These are phyloP conservation scores for Penicillium lividum DNA, from an alignment of 495 filamentous ascomycete genomes.

Conservation along the genomic window DNA sequence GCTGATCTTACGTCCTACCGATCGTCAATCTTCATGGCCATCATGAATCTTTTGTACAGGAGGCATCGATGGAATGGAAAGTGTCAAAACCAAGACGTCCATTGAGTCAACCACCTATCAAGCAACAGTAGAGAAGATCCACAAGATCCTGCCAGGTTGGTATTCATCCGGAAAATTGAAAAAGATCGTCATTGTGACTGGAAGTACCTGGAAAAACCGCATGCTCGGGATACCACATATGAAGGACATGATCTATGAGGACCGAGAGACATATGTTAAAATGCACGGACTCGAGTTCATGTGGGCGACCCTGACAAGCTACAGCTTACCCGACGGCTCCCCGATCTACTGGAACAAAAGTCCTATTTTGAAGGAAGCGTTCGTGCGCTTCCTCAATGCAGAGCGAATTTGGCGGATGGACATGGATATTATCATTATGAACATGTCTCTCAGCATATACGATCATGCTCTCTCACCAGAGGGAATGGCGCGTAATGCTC, in stretches of 20 bases:
- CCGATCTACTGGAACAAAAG: constrained; percentile 19
- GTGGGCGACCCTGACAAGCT: constrained; percentile 19
- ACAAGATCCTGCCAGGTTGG: neutral
- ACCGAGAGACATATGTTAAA: constrained; percentile 17
- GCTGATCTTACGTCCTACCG: neutral
- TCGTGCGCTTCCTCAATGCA: constrained; percentile 9
- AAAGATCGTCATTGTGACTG: constrained; percentile 19
- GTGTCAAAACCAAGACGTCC: neutral
- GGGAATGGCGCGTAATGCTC: constrained; percentile 7
- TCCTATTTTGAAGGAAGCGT: constrained; percentile 8
- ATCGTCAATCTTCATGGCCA: neutral
- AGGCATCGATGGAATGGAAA: neutral
- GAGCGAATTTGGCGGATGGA: constrained; percentile 16
- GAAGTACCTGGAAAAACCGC: constrained; percentile 13
- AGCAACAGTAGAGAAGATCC: neutral
- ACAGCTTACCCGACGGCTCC: constrained; percentile 9
- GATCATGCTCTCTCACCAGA: constrained; percentile 11
- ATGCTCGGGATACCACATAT: constrained; percentile 19
- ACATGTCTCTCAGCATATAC: constrained; percentile 13
- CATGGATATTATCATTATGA: constrained; percentile 18
- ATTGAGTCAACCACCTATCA: neutral
- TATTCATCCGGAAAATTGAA: neutral
- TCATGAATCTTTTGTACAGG: neutral
- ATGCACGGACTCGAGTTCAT: constrained; percentile 12
- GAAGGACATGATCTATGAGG: constrained; percentile 22